phyloP scores from a whole-genome alignment of 2,329 filamentous ascomycete genomes.

The Cryphonectria japonica region DNA sequence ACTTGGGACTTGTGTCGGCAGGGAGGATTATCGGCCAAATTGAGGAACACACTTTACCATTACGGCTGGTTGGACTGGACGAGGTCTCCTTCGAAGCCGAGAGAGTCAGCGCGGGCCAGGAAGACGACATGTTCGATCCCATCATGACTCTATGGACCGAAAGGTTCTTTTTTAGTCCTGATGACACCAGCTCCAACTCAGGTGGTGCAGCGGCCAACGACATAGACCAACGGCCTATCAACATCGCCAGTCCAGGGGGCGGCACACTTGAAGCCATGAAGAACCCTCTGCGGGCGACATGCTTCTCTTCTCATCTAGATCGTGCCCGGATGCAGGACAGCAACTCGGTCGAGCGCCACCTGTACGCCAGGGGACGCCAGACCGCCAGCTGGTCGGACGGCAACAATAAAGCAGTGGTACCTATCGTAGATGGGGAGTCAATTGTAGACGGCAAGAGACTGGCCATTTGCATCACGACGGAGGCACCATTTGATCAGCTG shows the following conservation, averaged over 20 bases:
- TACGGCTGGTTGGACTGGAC: background rate
- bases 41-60: background rate
- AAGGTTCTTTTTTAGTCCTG: background rate
- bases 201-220: background rate
- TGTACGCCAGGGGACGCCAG: constrained; percentile 1
- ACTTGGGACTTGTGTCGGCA: background rate
- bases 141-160: background rate
- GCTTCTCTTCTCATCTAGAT: background rate
- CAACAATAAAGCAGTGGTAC: background rate
- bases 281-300: background rate
- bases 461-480: background rate
- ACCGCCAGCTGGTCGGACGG: constrained; percentile 8
- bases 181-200: no score
- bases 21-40: background rate
- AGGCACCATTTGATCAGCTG: background rate
- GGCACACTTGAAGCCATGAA: background rate
- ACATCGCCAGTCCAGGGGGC: background rate
- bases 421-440: background rate
- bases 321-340: background rate
- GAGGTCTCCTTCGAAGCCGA: background rate
- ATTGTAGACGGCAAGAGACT: constrained; percentile 10
- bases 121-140: background rate
- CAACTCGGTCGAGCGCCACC: background rate
- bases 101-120: background rate
- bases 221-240: background rate